Evolutionary conservation across 164 flowering plant species (phyloP).

Genomic region (Umbilicus rupestris): DNA sequence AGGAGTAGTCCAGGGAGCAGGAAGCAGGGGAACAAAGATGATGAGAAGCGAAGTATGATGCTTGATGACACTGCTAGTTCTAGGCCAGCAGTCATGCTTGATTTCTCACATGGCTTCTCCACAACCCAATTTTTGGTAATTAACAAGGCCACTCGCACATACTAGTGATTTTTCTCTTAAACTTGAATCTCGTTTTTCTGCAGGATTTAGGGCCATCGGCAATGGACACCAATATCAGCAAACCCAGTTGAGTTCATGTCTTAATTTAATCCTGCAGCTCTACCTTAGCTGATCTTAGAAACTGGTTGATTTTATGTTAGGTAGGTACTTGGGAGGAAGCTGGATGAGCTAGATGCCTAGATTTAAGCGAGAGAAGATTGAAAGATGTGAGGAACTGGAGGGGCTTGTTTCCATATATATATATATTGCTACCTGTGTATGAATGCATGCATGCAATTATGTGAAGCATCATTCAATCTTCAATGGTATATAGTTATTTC

Average conservation of each 20-base stretch:
- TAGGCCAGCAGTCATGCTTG: constrained; percentile 26
- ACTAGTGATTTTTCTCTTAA: not conserved
- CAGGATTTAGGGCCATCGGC: not conserved
- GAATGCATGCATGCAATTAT: too few species aligned
- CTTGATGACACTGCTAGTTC: constrained; percentile 95
- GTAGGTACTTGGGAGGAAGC: constrained; percentile 7
- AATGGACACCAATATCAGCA: not conserved
- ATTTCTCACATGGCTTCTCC: constrained; percentile 64
- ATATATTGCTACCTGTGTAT: too few species aligned
- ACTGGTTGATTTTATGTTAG: not conserved
- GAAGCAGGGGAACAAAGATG: constrained; percentile 24
- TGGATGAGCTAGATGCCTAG: constrained; percentile 3
- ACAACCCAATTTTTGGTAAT: constrained; percentile 46
- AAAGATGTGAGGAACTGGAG: too few species aligned
- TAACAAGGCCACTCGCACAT: not conserved
- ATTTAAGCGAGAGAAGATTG: not conserved
- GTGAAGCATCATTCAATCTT: too few species aligned
- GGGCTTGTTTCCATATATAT: too few species aligned
- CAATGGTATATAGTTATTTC: too few species aligned
- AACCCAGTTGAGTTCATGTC: constrained; percentile 6
- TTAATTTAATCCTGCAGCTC: too few species aligned
- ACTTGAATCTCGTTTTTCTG: not conserved
- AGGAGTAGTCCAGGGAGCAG: too few species aligned
- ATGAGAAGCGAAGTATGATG: constrained; percentile 13
- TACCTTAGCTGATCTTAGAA: not conserved